A percentile compares a stretch with the other conserved stretches of the same genome.
Conservation (phyloP, 1,284 basidiomycete genomes). For the Apiotrichum veenhuisii region DNA sequence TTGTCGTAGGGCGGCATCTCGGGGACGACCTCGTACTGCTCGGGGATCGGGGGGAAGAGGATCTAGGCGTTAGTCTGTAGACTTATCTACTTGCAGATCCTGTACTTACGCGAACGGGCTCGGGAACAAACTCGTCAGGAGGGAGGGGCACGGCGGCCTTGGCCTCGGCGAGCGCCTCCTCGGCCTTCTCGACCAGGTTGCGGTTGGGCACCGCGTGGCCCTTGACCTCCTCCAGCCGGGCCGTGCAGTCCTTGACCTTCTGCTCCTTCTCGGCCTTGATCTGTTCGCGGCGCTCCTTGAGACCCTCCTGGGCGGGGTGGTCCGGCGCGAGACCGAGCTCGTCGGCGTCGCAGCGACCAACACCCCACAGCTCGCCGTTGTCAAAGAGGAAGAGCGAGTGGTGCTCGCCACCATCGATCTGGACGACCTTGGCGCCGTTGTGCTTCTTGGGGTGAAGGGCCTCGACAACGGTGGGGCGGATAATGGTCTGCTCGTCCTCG, state of each 20-base stretch:
- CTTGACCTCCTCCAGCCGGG: slow-evolving; percentile 25
- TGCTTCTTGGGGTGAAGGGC: slow-evolving; percentile 65
- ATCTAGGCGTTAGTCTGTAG: too few relatives aligned
- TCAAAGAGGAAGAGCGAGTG: slow-evolving; percentile 83
- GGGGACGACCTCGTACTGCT: slow-evolving; percentile 50
- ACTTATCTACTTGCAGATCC: too few relatives aligned
- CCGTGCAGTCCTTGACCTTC: slow-evolving; percentile 27
- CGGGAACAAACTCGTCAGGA: slow-evolving; percentile 60
- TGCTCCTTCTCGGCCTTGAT: slow-evolving; percentile 40
- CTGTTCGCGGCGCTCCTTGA: slow-evolving; percentile 44
- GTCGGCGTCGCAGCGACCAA: slow-evolving; percentile 70
- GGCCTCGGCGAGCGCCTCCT: slow-evolving; percentile 30
- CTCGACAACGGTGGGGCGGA: slow-evolving; percentile 65
- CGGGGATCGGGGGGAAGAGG: slow-evolving; percentile 59
- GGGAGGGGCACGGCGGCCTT: slow-evolving; percentile 53
- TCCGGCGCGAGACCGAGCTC: slow-evolving; percentile 71
- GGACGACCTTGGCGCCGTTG: slow-evolving; percentile 62
- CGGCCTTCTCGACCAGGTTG: slow-evolving; percentile 30
- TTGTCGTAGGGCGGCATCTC: slow-evolving; percentile 49
- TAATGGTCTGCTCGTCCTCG: slow-evolving; percentile 57
- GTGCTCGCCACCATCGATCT: slow-evolving; percentile 63
- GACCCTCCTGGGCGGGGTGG: slow-evolving; percentile 55
- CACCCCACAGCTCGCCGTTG: slow-evolving; percentile 76
- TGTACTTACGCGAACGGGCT: slow-evolving; percentile 47
- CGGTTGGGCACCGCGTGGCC: slow-evolving; percentile 25